Base-by-base conservation (phyloP, 1,139 yeast genomes). In the Groenewaldozyma sp. region DNA sequence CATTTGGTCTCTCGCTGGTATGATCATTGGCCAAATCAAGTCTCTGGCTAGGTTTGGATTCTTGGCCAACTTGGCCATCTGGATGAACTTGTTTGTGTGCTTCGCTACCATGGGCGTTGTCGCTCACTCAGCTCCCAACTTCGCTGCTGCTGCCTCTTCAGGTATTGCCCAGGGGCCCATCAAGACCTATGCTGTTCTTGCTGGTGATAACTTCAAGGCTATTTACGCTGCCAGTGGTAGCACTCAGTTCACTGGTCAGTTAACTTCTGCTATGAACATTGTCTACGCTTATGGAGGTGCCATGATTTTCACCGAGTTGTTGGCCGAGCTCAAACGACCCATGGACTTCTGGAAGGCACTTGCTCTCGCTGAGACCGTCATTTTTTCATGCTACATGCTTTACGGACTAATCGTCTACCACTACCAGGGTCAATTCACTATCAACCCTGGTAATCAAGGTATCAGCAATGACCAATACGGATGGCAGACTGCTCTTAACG, bases 281-380 rank as follows among this genome's bases (percentile, higher is more conserved):
- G 71, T 68, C 26, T 68, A 63, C 45, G 65, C 73, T 3, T 68
- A 65, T 56, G 73, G 72, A 42, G 73, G 73, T 51, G 70, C 73
- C 18, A 60, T 67, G 47, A 63, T 68, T 43, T 68, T 67, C 51
- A 56, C 63, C 28, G 71, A 68, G 47, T 61, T 67, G 45, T 62
- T 68, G 66, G 64, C 71, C 5, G 73, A 68, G 52, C 62, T 68
- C 68, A 59, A 59, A 42, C 56, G 67, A 34, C 73, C 73, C 18
- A 54, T 52, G 59, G 73, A 68, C 48, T 68, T 68, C 56, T 60
- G 68, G 65, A 65, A 67, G 52, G 72, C 71, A 33, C 64, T 69
- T 64, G 51, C 61, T 11, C 45, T 56, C 29, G 71, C 71, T n/a
- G 69, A 69, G 48, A 18, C 51, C n/a, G 56, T 68, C 42, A 68